Percentiles rank a stretch among this genome's conserved stretches.
phyloP scores from a whole-genome alignment of 306 rosid species.

The Sicyos edulis region DNA sequence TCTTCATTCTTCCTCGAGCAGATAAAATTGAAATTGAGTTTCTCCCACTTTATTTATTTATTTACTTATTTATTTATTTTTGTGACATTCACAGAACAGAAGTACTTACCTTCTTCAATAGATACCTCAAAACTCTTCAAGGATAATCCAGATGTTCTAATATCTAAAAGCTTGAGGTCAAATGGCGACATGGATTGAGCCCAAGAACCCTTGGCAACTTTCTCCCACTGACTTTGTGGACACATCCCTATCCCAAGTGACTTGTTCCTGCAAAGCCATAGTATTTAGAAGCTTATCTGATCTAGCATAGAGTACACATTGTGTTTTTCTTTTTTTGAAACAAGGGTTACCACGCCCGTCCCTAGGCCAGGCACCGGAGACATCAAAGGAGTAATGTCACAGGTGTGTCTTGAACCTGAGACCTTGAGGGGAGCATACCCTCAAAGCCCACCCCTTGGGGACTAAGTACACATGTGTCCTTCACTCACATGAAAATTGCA shows the following conservation, averaged over 20 bases:
- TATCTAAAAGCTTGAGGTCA: conserved; percentile 61
- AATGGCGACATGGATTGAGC: conserved; percentile 72
- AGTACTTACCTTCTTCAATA: conserved; percentile 59
- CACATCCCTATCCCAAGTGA: conserved; percentile 77
- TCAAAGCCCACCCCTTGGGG: too few relatives aligned
- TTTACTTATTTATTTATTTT: neutral
- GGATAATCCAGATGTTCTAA: conserved; percentile 54
- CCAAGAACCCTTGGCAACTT: conserved; percentile 70
- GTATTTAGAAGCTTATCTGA: neutral
- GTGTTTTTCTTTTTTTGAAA: too few relatives aligned
- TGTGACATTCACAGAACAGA: conserved; percentile 12
- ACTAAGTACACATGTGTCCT: too few relatives aligned
- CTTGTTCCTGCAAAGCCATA: conserved; percentile 50
- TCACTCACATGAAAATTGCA: conserved; percentile 9
- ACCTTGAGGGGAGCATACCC: too few relatives aligned
- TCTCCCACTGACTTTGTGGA: conserved; percentile 77
- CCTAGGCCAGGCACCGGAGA: too few relatives aligned
- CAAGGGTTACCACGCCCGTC: too few relatives aligned
- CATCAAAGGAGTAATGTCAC: too few relatives aligned
- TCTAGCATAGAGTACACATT: neutral
- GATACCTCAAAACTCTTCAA: conserved; percentile 64
- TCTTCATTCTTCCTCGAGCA: neutral
- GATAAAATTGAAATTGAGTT: neutral
- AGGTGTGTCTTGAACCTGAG: too few relatives aligned
- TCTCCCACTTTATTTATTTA: too few relatives aligned